Evolutionary conservation across 140 eudicot species (phyloP), one percentile per base, ranked within the genome.

Genomic region (Anethum foeniculum): DNA sequence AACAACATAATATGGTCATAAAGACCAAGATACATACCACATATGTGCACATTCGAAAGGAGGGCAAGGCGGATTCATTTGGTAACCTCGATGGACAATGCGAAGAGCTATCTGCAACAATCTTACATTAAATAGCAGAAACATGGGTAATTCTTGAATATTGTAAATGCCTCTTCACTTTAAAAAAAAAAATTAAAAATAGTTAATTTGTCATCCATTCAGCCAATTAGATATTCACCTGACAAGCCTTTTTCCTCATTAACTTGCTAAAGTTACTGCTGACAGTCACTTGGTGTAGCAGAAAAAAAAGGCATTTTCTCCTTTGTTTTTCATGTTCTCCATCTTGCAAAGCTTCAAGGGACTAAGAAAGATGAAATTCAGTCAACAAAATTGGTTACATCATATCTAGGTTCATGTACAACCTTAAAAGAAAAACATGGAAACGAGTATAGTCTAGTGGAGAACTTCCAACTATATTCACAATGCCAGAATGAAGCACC

Each of bases 11-110:
- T 74, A 27, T 25, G 16, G 71, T 21, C 41, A 28, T 68, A 15
- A 11, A 71, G 41, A 34, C 32, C 30, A 47, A 75, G 80, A 73
- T 51, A 25, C 89, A 14, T 95, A 95, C 99, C 99, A 95, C 97
- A 95, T 95, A 82, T 95, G 99, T 73, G 97, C 96, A 87, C 99
- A 95, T 85, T 91, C 99, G 82, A 81, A 89, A 84, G 97, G 99
- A 51, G 99, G 97, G 48, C 93, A 92, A 77, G 97, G 91, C 46
- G 99, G 99, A 80, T 90, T 88, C 97, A 92, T 91, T 88, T 74
- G 86, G 87, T 95, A 95, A 82, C 99, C 99, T 85, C 97, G 91
- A 87, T 87, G 91, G 79, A 95, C 81, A 49, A 95, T 90, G 83
- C 90, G 87, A 86, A 95, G 90, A 79, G 99, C 97, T 80, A 95